phyloP scores from a whole-genome alignment of 2,329 filamentous ascomycete genomes.

The Aureobasidium leucospermi region DNA sequence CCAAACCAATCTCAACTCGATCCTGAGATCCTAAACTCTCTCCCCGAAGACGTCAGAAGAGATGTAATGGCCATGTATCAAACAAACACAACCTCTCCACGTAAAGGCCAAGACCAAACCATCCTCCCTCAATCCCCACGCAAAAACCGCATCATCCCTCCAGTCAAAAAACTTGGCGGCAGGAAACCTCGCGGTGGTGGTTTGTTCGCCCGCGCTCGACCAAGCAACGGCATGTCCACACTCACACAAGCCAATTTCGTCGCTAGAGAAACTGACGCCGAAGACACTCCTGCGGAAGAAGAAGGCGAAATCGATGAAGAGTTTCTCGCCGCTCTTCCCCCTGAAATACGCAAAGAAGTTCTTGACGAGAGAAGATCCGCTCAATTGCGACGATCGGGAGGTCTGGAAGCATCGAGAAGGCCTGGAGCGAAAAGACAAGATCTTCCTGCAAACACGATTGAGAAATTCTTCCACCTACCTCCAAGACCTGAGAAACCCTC shows the following conservation, averaged over 20 bases:
- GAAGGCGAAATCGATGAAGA: conserved; percentile 55
- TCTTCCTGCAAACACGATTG: conserved; percentile 21
- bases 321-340: conserved; percentile 75
- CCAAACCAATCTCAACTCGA: conserved; percentile 72
- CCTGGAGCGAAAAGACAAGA: conserved; percentile 13
- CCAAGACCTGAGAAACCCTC: conserved; percentile 48
- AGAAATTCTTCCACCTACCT: conserved; percentile 39
- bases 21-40: conserved; percentile 69
- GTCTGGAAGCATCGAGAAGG: conserved; percentile 25
- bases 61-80: conserved; percentile 72
- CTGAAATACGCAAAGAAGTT: conserved; percentile 71
- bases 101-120: conserved; percentile 26
- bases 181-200: conserved; percentile 56
- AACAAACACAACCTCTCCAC: conserved; percentile 21
- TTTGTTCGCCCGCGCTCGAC: conserved; percentile 41
- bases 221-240: conserved; percentile 46
- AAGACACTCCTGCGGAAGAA: conserved; percentile 31
- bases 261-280: conserved; percentile 26
- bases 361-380: conserved; percentile 62
- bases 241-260: conserved; percentile 70
- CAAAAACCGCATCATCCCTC: conserved; percentile 47
- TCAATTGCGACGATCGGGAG: conserved; percentile 47
- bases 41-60: conserved; percentile 78
- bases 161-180: conserved; percentile 45
- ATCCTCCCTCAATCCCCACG: conserved; percentile 44